These are phyloP conservation scores for Ophiocordyceps camponoti-leonardi DNA, from an alignment of 2,329 filamentous ascomycete genomes.

Conservation along the genomic window DNA sequence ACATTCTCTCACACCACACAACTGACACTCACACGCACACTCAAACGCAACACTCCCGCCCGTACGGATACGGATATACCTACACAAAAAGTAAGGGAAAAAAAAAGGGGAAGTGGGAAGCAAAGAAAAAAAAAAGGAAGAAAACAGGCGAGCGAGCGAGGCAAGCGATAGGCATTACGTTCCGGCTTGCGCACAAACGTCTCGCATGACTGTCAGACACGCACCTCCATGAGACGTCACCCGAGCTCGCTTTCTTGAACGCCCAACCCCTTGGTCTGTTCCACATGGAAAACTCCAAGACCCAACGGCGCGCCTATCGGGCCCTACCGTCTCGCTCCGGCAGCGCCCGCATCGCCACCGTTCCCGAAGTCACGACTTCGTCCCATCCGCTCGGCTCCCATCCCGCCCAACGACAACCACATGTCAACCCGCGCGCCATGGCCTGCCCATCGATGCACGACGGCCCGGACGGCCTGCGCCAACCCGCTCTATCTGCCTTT, in stretches of 20 bases:
- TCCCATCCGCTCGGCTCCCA: slow-evolving; percentile 13
- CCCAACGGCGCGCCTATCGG: not conserved
- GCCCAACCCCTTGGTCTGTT: not conserved
- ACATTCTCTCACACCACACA: too few species aligned
- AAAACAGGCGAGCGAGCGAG: not conserved
- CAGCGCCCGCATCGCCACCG: slow-evolving; percentile 17
- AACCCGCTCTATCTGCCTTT: slow-evolving; percentile 28
- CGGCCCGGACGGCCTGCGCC: slow-evolving; percentile 21
- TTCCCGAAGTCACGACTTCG: slow-evolving; percentile 10
- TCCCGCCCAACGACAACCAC: not conserved
- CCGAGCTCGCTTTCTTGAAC: not conserved
- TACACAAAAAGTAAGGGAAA: not conserved
- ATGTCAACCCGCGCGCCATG: slow-evolving; percentile 11
- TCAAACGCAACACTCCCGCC: too few species aligned
- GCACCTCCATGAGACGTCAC: not conserved
- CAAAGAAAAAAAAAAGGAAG: not conserved
- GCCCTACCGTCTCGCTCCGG: not conserved
- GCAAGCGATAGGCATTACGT: not conserved
- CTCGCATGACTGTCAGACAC: not conserved
- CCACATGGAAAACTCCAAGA: not conserved
- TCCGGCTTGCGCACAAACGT: not conserved
- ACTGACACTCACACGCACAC: too few species aligned
- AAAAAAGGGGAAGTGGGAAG: not conserved
- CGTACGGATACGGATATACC: too few species aligned
- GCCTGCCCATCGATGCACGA: slow-evolving; percentile 25